These are phyloP conservation scores for Mucor racemosus DNA, from an alignment of 371 early-diverging fungal species.

Conservation along the genomic window DNA sequence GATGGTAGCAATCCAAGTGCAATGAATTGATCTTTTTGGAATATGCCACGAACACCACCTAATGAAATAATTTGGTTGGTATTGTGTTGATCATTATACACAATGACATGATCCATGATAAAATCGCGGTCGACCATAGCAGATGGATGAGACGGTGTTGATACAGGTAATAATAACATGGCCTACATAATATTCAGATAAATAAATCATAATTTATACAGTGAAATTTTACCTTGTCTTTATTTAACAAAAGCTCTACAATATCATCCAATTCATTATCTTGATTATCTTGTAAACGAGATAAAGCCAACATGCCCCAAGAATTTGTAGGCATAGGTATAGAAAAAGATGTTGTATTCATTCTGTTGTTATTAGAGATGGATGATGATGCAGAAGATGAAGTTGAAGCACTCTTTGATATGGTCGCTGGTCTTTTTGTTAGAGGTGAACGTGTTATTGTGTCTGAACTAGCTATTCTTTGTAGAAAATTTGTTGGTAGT, in stretches of 20 bases:
- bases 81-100: conserved; percentile 29
- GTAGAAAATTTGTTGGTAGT: conserved; percentile 23
- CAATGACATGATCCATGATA: conserved; percentile 52
- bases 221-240: conserved; percentile 33
- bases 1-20: conserved; percentile 35
- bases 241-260: conserved; percentile 30
- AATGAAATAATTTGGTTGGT: conserved; percentile 39
- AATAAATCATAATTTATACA: not conserved
- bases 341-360: conserved; percentile 31
- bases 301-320: conserved; percentile 53
- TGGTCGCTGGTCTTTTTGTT: not conserved
- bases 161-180: conserved; percentile 46
- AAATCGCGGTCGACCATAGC: conserved; percentile 52
- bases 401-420: conserved; percentile 1
- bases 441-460: conserved; percentile 16
- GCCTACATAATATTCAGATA: conserved; percentile 27
- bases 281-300: conserved; percentile 36
- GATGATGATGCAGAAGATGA: not conserved
- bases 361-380: not conserved
- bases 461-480: conserved; percentile 40
- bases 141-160: conserved; percentile 50
- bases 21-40: conserved; percentile 40
- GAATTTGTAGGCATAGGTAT: conserved; percentile 58
- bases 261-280: conserved; percentile 50
- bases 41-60: conserved; percentile 49